Base-by-base conservation (phyloP, 2,329 filamentous ascomycete genomes). In the Leptoxyphium fumago region DNA sequence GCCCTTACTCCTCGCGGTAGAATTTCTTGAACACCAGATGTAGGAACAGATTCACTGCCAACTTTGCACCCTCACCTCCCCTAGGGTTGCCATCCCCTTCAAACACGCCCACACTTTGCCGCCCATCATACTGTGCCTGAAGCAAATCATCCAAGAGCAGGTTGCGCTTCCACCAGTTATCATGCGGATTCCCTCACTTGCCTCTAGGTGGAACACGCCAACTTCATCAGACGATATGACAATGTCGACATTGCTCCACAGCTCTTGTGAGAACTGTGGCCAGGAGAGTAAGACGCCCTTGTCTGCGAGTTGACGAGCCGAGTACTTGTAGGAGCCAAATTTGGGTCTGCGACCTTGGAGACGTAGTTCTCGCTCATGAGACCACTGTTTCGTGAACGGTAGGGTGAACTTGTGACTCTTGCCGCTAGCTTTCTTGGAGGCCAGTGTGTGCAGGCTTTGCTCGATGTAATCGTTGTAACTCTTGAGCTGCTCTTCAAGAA, bases 391-490 rank as follows among this genome's bases (percentile, higher is more conserved):
- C 18, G 89, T 95, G 63, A 98, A 98, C 11, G 91, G 91, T 62
- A 98, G 75, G 45, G 95, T 74, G 72, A 95, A 95, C 43, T 83
- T 78, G 44, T 57, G 52, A 14, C 57, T 55, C 64, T 93, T 94
- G 69, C 93, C 93, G 49, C 82, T 88, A 9, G 32, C 32, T 66
- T 95, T 95, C 64, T 95, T 94, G 66, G 84, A 94, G 64, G 96
- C 91, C 46, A 98, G 72, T 4, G 93, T 98, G 47, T 88, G 75
- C 85, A 98, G 95, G 41, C 91, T 89, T 63, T 94, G 88, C 67
- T 98, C 93, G 58, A 98, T 94, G 65, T 98, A 98, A 67, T 98
- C 87, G 61, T 98, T 94, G 67, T 98, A 98, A 51, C 82, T 91
- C 72, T 94, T 94, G 48, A 94, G 77, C 66, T 98, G 91, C 54